Percentiles rank a stretch among this genome's conserved stretches.
These are phyloP conservation scores for Colletotrichum viniferum DNA, from an alignment of 2,329 filamentous ascomycete genomes.

Conservation along the genomic window DNA sequence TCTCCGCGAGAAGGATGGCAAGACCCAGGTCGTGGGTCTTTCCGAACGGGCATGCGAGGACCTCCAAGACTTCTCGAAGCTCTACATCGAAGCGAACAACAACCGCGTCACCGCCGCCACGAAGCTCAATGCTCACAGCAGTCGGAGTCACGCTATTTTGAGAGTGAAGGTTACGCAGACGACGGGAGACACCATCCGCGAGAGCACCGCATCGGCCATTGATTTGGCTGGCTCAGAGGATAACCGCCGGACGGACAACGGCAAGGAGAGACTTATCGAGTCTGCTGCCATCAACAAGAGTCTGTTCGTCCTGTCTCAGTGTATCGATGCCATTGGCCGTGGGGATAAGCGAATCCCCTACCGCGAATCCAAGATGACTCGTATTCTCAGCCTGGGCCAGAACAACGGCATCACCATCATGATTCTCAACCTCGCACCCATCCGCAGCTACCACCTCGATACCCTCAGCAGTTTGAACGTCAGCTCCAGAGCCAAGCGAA, in stretches of 20 bases:
- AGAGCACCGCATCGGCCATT: constrained; percentile 91
- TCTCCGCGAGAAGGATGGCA: constrained; percentile 83
- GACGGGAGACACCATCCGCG: constrained; percentile 67
- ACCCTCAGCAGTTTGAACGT: constrained; percentile 94
- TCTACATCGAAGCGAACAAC: constrained; percentile 91
- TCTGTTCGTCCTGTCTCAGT: constrained; percentile 91
- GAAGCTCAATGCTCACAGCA: constrained; percentile 91
- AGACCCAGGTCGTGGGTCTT: constrained; percentile 84
- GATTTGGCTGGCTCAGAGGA: constrained; percentile 96
- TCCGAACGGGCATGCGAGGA: constrained; percentile 83
- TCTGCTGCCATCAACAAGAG: constrained; percentile 98
- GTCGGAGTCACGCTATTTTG: constrained; percentile 87
- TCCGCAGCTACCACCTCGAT: constrained; percentile 92
- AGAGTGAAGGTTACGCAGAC: constrained; percentile 86
- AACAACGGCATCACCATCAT: constrained; percentile 96
- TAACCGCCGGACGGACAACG: constrained; percentile 92
- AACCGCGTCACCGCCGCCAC: constrained; percentile 90
- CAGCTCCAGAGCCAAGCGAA: constrained; percentile 93
- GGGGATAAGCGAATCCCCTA: constrained; percentile 84
- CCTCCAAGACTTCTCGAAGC: constrained; percentile 85
- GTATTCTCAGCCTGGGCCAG: constrained; percentile 89
- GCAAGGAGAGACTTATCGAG: constrained; percentile 89
- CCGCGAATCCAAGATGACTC: constrained; percentile 95
- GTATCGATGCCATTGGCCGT: constrained; percentile 88
- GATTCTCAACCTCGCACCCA: constrained; percentile 91